Evolutionary conservation across 1,139 yeast genomes (phyloP).

Genomic region (Yamadazyma friedrichii): DNA sequence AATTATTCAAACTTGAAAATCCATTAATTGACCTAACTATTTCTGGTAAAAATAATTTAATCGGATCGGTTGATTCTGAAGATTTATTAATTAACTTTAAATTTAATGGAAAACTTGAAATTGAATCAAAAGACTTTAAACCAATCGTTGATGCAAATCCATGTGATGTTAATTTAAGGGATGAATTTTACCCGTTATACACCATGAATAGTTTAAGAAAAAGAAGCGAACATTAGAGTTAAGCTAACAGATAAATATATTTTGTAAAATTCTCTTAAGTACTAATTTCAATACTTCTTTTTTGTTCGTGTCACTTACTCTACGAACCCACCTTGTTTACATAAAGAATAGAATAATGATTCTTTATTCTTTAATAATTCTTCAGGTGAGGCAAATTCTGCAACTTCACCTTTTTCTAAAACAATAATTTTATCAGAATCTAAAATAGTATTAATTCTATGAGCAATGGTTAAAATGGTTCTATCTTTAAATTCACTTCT

Average conservation of each 20-base stretch:
- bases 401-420: conserved; percentile 78
- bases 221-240: conserved; percentile 66
- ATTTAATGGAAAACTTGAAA: conserved; percentile 13
- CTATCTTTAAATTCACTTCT: conserved; percentile 81
- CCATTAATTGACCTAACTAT: conserved; percentile 29
- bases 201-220: conserved; percentile 66
- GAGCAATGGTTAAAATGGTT: conserved; percentile 93
- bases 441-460: conserved; percentile 87
- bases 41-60: conserved; percentile 20
- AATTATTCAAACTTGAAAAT: conserved; percentile 23
- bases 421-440: conserved; percentile 90
- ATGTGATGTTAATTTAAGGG: conserved; percentile 34
- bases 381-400: conserved; percentile 83
- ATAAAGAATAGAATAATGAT: conserved; percentile 74
- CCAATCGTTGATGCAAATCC: conserved; percentile 24
- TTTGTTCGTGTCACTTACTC: conserved; percentile 11
- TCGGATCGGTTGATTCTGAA: conserved; percentile 50
- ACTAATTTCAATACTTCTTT: not conserved
- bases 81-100: conserved; percentile 28
- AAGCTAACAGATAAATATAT: conserved; percentile 1
- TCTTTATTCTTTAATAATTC: conserved; percentile 63
- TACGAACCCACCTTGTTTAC: conserved; percentile 64
- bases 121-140: conserved; percentile 10
- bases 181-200: conserved; percentile 64
- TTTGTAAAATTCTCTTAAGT: not conserved